Base-by-base conservation (phyloP, 2,329 filamentous ascomycete genomes). In the Aspergillus uvarum region DNA sequence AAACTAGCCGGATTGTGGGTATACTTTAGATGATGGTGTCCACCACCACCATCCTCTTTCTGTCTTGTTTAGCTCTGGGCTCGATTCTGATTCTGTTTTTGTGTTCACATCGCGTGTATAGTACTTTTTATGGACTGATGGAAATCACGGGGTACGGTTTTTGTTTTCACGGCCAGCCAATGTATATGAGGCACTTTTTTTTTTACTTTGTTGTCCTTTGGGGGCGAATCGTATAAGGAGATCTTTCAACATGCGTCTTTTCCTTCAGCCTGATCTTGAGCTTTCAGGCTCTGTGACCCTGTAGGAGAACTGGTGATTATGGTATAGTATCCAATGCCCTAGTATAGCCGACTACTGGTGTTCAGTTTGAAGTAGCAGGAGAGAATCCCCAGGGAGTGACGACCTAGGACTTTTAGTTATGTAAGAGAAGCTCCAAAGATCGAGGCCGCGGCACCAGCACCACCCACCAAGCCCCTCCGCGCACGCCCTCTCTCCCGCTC, bases 381-480 rank as follows among this genome's bases (percentile, higher is more conserved):
- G 24, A 26, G 24, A 26, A 26, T 26, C 5, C 24, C 24, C 7
- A 2, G 5, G 26, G 26, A 29, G 26, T 29, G 26, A 29, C 26
- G 6, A 29, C 2, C 26, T 29, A 22, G 22, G 3, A 22, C 22
- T 22, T 22, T 2, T 3, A 22, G 22, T 22, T 8, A 29, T 8
- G 26, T 29, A 29, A 29, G 26, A 8, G 26, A 29, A 29, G 53
- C 54, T 42, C 56, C 50, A 60, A 56, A 44, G 50, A 48, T 54
- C n/a, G n/a, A 60, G 54, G 38, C 55, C 50, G 42, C 64, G 57
- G 38, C 64, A 60, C 47, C 64, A 56, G 51, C 63, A 64, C 6
- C 61, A 31, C 61, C 65, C 58, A 62, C 65, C 65, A 64, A 67
- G 24, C 67, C 51, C 47, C 67, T 63, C 54, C 67, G 57, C 35